Evolutionary conservation across 352 stramenopile species (phyloP), one percentile per base, ranked within the genome.

Genomic region (Phytopythium sindhum): DNA sequence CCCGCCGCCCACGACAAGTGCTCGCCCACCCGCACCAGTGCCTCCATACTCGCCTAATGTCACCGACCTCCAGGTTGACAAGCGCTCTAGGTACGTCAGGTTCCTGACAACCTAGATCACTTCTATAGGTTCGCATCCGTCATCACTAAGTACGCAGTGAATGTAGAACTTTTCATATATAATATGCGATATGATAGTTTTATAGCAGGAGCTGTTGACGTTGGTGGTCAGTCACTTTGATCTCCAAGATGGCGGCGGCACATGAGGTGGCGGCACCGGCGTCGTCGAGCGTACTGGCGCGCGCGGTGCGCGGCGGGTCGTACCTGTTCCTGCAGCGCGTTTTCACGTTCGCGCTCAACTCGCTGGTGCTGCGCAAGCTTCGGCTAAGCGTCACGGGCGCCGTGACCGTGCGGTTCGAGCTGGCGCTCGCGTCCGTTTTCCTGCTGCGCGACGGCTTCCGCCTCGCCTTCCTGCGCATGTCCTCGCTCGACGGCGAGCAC

Each of bases 371-470:
- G 31, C 80, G 84, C 33, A 78, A 78, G 33, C 65, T 93, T 29
- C 79, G 87, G n/a, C 67, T 93, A 45, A 85, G 79, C 61, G 76
- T 96, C 23, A 88, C 90, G 0, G 90, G 90, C 35, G 78, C 82
- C 56, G 86, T 89, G 50, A 91, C 88, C 1, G 84, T 97, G 57
- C 89, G 88, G 10, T 75, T 97, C 39, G 92, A 98, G 66, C 74
- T 98, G 37, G 84, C 90, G 39, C 72, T 97, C 37, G 92, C 89
- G 28, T 96, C 88, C 44, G 86, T 91, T 61, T 95, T 98, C 61
- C 78, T 97, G 23, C 66, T 98, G n/a, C 84, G 90, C 35, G 90
- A 97, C 61, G 89, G 86, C 54, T 94, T 97, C 60, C 88, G 90
- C 2, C 66, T 97, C 23, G 88, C 88, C 17, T 93, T 93, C 56